These are phyloP conservation scores for Alternaria novae-zelandiae DNA, from an alignment of 2,329 filamentous ascomycete genomes.

Conservation along the genomic window DNA sequence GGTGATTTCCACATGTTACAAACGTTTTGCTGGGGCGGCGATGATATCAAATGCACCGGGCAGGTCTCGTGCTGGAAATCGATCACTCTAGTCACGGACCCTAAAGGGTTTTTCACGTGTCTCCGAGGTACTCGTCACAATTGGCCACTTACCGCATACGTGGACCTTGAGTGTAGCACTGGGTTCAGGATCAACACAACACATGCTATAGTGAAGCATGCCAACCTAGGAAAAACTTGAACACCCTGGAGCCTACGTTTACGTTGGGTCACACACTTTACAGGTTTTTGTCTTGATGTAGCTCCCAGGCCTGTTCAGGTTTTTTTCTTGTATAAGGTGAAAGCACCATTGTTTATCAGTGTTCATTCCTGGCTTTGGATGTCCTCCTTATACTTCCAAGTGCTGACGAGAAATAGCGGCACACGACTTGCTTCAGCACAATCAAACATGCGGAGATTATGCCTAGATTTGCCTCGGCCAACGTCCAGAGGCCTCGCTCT, in stretches of 20 bases:
- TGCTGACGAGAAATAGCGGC: neutral
- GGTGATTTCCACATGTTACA: neutral
- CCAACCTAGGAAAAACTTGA: too few relatives aligned
- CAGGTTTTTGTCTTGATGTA: too few relatives aligned
- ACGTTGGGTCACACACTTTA: too few relatives aligned
- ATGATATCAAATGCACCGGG: neutral
- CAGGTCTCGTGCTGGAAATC: neutral
- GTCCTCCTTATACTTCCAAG: neutral
- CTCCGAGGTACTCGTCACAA: neutral
- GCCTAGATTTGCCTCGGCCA: conserved; percentile 10
- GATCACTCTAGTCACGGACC: neutral
- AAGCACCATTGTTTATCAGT: neutral
- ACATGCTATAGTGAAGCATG: neutral
- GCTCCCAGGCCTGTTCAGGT: too few relatives aligned
- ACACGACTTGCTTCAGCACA: conserved; percentile 5
- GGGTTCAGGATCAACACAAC: neutral
- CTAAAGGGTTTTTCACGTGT: neutral
- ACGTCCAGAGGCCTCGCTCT: conserved; percentile 8
- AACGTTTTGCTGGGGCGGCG: neutral
- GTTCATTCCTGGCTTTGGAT: neutral
- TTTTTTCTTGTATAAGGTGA: too few relatives aligned
- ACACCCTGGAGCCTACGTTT: too few relatives aligned
- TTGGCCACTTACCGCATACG: neutral
- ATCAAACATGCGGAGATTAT: conserved; percentile 13
- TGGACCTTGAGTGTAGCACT: neutral